Conservation (phyloP, 177 flowering plant species). For the Vitis hybrid region DNA sequence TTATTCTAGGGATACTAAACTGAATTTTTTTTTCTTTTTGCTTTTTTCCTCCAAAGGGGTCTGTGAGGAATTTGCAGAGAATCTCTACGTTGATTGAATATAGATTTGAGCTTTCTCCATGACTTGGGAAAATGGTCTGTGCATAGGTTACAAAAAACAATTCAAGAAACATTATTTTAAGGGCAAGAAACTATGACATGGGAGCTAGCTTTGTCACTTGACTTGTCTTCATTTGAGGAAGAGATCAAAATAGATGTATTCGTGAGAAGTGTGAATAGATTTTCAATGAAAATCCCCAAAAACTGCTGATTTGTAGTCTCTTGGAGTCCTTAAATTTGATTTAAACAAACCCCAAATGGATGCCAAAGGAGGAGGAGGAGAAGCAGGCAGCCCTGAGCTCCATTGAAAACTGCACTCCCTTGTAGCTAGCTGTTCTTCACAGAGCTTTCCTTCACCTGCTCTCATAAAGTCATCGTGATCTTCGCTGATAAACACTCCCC, state of each 20-base stretch:
- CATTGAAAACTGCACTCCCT: slow-evolving; percentile 10
- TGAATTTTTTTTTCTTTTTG: neutral
- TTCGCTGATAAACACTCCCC: slow-evolving; percentile 22
- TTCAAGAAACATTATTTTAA: slow-evolving; percentile 14
- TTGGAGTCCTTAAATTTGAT: slow-evolving; percentile 29
- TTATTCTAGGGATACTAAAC: slow-evolving; percentile 2
- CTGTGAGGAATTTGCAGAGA: slow-evolving; percentile 10
- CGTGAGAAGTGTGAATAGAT: slow-evolving; percentile 13
- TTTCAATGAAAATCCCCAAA: slow-evolving; percentile 12
- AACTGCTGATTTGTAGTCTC: slow-evolving; percentile 22
- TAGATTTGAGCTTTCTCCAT: slow-evolving; percentile 11
- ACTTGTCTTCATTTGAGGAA: slow-evolving; percentile 13
- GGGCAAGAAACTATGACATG: slow-evolving; percentile 3
- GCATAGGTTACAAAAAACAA: slow-evolving; percentile 17
- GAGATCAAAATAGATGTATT: slow-evolving; percentile 6
- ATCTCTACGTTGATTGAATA: slow-evolving; percentile 2
- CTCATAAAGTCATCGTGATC: slow-evolving; percentile 16
- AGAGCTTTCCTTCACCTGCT: slow-evolving; percentile 10
- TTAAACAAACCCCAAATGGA: neutral
- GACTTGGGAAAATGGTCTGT: slow-evolving; percentile 5
- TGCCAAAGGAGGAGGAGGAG: neutral
- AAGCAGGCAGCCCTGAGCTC: neutral
- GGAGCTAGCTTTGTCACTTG: slow-evolving; percentile 39
- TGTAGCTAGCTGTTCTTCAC: neutral
- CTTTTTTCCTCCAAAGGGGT: neutral